Evolutionary conservation across 2,329 filamentous ascomycete genomes (phyloP), one percentile per base, ranked within the genome.

Genomic region (Trichoderma atrobrunneum): DNA sequence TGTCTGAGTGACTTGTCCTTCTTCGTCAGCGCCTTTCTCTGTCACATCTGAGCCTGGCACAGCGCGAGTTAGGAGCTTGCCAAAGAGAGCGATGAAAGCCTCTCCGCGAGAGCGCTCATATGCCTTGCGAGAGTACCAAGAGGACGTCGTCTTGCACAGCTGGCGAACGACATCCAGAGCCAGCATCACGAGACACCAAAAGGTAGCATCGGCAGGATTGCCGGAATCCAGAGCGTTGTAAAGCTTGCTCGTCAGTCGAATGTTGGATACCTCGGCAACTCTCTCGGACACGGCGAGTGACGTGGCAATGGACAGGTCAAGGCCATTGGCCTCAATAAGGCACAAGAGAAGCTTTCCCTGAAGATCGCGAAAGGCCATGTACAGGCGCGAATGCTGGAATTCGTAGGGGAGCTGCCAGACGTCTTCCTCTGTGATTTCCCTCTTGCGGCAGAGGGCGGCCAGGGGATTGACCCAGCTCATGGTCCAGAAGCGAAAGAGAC

Each of bases 31-130:
- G 1, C 78, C 80, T 48, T 81, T 81, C 21, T 83, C 81, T 0
- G 81, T 82, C 30, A 76, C 74, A 26, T 83, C 81, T 0, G 81
- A 83, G 26, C 81, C 81, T 1, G 81, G 80, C 5, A 82, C 80
- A 1, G 80, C 80, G 60, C 81, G 76, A 1, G 80, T 83, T 18
- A 83, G 75, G 0, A 83, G 80, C 48, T 83, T 83, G 11, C 79
- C 73, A 21, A 83, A 83, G 0, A 83, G 74, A 0, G 76, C 79
- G 60, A 83, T 83, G 24, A 83, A 83, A 0, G 81, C 80, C 81
- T 97, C 94, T 5, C 94, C 94, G 62, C 94, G 86, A 6, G 92
- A 94, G 72, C 94, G 85, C 80, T 97, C 94, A 76, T 97, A 97
- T 32, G 89, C 89, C 73, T 95, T 90, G 74, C 94, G 88, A n/a